Conservation (phyloP, 305 asterid species). For the Euphrasia arctica region DNA sequence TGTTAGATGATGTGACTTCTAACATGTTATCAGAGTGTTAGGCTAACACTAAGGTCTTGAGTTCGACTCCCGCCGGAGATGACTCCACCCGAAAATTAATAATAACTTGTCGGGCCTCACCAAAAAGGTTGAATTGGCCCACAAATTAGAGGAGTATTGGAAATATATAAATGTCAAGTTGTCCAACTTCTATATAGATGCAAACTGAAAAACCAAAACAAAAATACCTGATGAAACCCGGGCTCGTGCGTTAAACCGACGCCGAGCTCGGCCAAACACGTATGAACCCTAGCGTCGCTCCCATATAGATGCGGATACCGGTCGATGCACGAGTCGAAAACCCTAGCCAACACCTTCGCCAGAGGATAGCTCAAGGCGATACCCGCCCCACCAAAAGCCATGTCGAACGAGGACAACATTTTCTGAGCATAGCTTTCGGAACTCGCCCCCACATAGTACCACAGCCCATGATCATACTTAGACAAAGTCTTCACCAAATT, state of each 20-base stretch:
- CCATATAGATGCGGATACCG: slow-evolving; percentile 76
- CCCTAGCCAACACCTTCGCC: slow-evolving; percentile 56
- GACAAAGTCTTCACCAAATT: slow-evolving; percentile 70
- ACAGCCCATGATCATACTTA: slow-evolving; percentile 67
- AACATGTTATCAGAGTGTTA: too few species aligned
- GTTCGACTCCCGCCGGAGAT: not conserved
- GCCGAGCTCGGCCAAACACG: slow-evolving; percentile 76
- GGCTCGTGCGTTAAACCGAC: slow-evolving; percentile 68
- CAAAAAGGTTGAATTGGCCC: too few species aligned
- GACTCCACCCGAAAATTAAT: too few species aligned
- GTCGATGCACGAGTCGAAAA: slow-evolving; percentile 61
- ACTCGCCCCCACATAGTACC: slow-evolving; percentile 73
- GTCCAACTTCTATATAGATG: not conserved
- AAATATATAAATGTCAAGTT: too few species aligned
- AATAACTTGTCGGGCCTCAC: too few species aligned
- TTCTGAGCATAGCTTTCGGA: slow-evolving; percentile 66
- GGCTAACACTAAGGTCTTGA: too few species aligned
- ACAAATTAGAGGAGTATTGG: too few species aligned
- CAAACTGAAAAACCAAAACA: not conserved
- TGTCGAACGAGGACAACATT: slow-evolving; percentile 47
- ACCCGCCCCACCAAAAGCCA: slow-evolving; percentile 98
- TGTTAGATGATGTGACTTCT: too few species aligned
- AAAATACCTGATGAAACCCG: slow-evolving; percentile 82
- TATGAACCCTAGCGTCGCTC: slow-evolving; percentile 65
- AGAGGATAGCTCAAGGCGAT: slow-evolving; percentile 81